These are phyloP conservation scores for Podospora didyma DNA, from an alignment of 495 filamentous ascomycete species.

Conservation along the genomic window DNA sequence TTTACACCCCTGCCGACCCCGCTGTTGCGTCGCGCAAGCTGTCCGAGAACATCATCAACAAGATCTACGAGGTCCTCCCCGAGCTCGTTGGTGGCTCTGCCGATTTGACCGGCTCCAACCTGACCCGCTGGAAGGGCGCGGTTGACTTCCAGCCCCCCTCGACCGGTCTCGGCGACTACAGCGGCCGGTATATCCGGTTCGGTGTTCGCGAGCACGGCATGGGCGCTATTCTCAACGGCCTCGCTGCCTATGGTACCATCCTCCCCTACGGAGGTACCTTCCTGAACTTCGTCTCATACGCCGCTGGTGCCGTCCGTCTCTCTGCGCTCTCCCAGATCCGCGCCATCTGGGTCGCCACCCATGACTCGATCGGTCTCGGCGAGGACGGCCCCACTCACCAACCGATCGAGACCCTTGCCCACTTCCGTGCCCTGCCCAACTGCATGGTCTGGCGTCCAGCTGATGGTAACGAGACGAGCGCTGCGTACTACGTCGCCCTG, in stretches of 20 bases:
- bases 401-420: slow-evolving; percentile 97
- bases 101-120: slow-evolving; percentile 96
- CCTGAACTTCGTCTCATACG: slow-evolving; percentile 99
- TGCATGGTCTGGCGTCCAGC: slow-evolving; percentile 99
- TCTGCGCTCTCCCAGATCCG: slow-evolving; percentile 89
- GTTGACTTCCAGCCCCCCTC: slow-evolving; percentile 95
- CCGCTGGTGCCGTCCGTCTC: slow-evolving; percentile 89
- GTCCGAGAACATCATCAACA: slow-evolving; percentile 87
- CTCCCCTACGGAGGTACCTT: slow-evolving; percentile 95
- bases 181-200: slow-evolving; percentile 92
- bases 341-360: slow-evolving; percentile 93
- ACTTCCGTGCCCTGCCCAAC: slow-evolving; percentile 99
- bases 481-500: slow-evolving; percentile 94
- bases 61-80: slow-evolving; percentile 77
- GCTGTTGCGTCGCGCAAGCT: slow-evolving; percentile 91
- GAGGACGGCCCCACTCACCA: slow-evolving; percentile 99
- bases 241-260: slow-evolving; percentile 90
- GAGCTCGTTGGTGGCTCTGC: slow-evolving; percentile 95
- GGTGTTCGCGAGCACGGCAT: slow-evolving; percentile 97
- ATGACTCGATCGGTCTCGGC: slow-evolving; percentile 99
- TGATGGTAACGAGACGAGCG: slow-evolving; percentile 97
- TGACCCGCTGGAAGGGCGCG: slow-evolving; percentile 96
- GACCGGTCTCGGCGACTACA: slow-evolving; percentile 78
- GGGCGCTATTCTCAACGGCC: slow-evolving; percentile 97
- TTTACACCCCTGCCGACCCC: slow-evolving; percentile 82